A percentile compares a stretch with the other conserved stretches of the same genome.
phyloP scores from a whole-genome alignment of 2,329 filamentous ascomycete species.

The Pseudogymnoascus sp. region DNA sequence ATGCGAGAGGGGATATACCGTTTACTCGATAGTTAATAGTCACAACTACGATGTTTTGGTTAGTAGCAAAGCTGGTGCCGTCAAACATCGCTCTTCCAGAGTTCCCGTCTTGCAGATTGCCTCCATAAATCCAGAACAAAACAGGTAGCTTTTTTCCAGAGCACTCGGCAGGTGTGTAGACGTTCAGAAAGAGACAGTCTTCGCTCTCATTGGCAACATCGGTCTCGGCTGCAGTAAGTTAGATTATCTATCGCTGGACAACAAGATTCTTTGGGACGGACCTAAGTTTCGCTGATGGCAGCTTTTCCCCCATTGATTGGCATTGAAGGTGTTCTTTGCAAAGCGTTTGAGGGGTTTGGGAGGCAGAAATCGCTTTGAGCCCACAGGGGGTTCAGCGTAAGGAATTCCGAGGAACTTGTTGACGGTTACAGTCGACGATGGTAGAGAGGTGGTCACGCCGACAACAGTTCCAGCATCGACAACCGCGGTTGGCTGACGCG shows the following conservation, averaged over 20 bases:
- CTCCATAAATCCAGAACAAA: constrained; percentile 13
- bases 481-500: not conserved
- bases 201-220: constrained; percentile 9
- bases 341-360: not conserved
- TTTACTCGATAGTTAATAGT: constrained; percentile 17
- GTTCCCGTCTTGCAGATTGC: constrained; percentile 13
- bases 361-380: constrained; percentile 12
- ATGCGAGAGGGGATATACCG: not conserved
- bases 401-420: constrained; percentile 12
- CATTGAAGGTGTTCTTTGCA: not conserved
- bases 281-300: not conserved
- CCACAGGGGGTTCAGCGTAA: constrained; percentile 6
- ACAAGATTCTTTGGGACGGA: not conserved
- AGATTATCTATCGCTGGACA: not conserved
- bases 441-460: not conserved
- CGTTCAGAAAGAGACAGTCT: constrained; percentile 11
- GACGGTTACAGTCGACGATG: constrained; percentile 11
- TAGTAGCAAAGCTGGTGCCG: constrained; percentile 15
- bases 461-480: not conserved
- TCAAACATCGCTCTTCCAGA: constrained; percentile 13
- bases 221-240: not conserved
- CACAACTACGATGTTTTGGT: constrained; percentile 18
- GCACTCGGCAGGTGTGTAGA: constrained; percentile 7
- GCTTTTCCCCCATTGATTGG: not conserved
- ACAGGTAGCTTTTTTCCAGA: not conserved